Evolutionary conservation across 495 filamentous ascomycete species (phyloP), one percentile per base, ranked within the genome.

Genomic region (Thozetella sp.): DNA sequence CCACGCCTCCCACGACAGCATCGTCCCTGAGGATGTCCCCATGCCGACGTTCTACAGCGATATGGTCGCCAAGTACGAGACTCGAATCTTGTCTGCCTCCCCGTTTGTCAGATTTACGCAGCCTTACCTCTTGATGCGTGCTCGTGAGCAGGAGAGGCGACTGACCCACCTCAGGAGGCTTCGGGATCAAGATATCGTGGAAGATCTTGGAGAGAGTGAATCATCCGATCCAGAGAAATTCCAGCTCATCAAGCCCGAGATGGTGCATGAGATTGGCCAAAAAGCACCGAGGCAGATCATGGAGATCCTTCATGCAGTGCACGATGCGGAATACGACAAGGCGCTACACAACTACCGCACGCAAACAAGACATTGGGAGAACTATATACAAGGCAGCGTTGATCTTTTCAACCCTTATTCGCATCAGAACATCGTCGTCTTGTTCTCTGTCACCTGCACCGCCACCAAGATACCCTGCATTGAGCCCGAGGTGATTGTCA

Each of bases 251-350:
- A 90, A 90, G 61, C 95, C 95, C 0, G 91, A 97, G 65, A 97
- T 97, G 92, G 90, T 98, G 4, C 91, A 93, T 64, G 83, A 88
- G 50, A 85, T 89, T 25, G 87, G 91, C 12, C 86, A 88, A 54
- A 86, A 86, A 62, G 88, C 90, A 2, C 89, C 93, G 1, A 86
- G 85, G 19, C 92, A 96, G 66, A 88, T 97, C 48, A 92, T 91
- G 70, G 96, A 99, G 69, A 90, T 97, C 40, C 74, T 99, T 23
- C 91, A 92, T 67, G 96, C 95, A 27, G 93, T 97, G 17, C 93
- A 97, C 72, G 91, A 97, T 66, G 91, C 93, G 17, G 96, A 99
- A 66, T 97, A 97, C 65, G 95, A 98, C 69, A 93, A 94, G 72
- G 94, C 93, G 12, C 73, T 96, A 30, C 92, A 98, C 71, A 92